These are phyloP conservation scores for Saccharomycopsis crataegensis DNA, from an alignment of 1,139 yeast genomes.

Conservation along the genomic window DNA sequence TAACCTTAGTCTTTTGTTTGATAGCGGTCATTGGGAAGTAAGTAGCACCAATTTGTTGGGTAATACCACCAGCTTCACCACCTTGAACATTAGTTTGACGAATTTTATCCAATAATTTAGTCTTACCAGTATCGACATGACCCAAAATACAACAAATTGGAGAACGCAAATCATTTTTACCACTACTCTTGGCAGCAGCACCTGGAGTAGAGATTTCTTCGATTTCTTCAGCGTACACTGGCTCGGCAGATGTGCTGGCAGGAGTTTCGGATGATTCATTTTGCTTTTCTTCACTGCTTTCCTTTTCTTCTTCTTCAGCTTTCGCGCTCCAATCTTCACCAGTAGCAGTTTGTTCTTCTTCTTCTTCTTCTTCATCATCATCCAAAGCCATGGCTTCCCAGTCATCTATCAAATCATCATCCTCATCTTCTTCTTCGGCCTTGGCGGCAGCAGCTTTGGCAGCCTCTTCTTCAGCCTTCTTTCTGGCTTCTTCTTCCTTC, in stretches of 20 bases:
- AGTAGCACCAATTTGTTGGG: slow-evolving; percentile 99
- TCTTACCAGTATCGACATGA: slow-evolving; percentile 99
- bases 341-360: slow-evolving; percentile 21
- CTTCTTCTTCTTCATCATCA: slow-evolving; percentile 44
- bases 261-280: slow-evolving; percentile 20
- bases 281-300: slow-evolving; percentile 20
- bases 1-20: slow-evolving; percentile 81
- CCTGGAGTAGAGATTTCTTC: slow-evolving; percentile 24
- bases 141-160: slow-evolving; percentile 99
- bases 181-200: slow-evolving; percentile 23
- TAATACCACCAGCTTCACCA: slow-evolving; percentile 99
- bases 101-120: slow-evolving; percentile 89
- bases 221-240: background rate
- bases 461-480: slow-evolving; percentile 23
- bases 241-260: slow-evolving; percentile 16
- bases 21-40: slow-evolving; percentile 97
- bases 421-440: slow-evolving; percentile 29
- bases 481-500: slow-evolving; percentile 22
- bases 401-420: slow-evolving; percentile 50
- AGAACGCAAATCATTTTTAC: slow-evolving; percentile 63
- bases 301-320: slow-evolving; percentile 23
- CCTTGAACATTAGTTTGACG: slow-evolving; percentile 99
- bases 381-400: slow-evolving; percentile 60
- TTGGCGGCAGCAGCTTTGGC: slow-evolving; percentile 21
- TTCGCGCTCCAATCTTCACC: slow-evolving; percentile 25